A percentile compares a stretch with the other conserved stretches of the same genome.
Evolutionary conservation across 768 basidiomycete genomes (phyloP).

Genomic region (Russula dissimulans): DNA sequence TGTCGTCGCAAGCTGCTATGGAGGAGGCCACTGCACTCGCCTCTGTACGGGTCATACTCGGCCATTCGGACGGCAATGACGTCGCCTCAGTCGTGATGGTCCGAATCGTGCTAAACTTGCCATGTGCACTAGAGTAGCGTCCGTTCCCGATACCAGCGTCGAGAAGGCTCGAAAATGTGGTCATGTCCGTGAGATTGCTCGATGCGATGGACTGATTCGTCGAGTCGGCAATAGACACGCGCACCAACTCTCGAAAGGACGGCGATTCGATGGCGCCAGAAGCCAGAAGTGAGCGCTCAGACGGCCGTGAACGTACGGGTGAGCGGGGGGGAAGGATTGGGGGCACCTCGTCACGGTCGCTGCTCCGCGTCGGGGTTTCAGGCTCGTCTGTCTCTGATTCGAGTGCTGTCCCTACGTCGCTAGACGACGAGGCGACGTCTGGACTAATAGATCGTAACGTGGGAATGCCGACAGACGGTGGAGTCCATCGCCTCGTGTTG

Average conservation of each 20-base stretch:
- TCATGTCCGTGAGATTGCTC: constrained; percentile 47
- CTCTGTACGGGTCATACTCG: constrained; percentile 58
- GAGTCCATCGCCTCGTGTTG: constrained; percentile 17
- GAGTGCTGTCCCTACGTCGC: constrained; percentile 25
- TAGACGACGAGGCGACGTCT: constrained; percentile 11
- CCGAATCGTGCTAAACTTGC: constrained; percentile 69
- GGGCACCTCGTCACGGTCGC: constrained; percentile 33
- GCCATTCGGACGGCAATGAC: constrained; percentile 47
- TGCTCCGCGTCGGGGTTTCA: constrained; percentile 18
- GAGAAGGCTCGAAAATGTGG: constrained; percentile 52
- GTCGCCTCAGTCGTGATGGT: constrained; percentile 80
- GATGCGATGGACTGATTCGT: constrained; percentile 57
- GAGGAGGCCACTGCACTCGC: constrained; percentile 39
- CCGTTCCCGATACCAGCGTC: constrained; percentile 34
- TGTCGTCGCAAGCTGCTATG: constrained; percentile 38
- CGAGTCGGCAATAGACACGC: constrained; percentile 31
- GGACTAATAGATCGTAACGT: constrained; percentile 9
- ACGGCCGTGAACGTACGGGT: constrained; percentile 38
- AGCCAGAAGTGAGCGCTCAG: constrained; percentile 11
- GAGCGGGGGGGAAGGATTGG: constrained; percentile 41
- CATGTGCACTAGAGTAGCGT: constrained; percentile 30
- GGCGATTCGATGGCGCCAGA: neutral
- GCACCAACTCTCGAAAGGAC: constrained; percentile 10
- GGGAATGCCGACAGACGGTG: constrained; percentile 6
- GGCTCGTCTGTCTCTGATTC: constrained; percentile 18